Evolutionary conservation across 441 rosid genomes (phyloP), one percentile per base, ranked within the genome.

Genomic region (Euphorbia celastroides): DNA sequence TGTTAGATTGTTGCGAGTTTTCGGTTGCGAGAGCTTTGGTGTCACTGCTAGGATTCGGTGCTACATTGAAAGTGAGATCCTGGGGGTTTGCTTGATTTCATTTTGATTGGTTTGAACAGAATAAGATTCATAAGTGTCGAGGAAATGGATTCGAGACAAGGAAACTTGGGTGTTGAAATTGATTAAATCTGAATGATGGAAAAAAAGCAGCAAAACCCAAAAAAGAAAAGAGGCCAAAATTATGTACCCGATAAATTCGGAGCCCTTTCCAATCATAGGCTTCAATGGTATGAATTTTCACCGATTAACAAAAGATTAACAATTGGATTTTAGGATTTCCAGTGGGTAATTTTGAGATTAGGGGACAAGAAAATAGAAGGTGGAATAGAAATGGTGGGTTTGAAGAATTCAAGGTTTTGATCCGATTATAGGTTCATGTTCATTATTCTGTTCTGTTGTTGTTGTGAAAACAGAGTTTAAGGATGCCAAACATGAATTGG

Each of bases 191-290:
- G 87, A 86, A 60, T 74, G 70, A 71, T 71, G 82, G 32, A 79
- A 72, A 75, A 73, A 82, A 63, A 84, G 74, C 74, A 85, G 72
- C 26, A 77, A 60, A 67, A 84, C 67, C 90, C 88, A 82, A 2
- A 81, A 71, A 66, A 81, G 64, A 65, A 78, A 75, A 55, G 74
- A 62, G 68, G 75, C 76, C 50, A 77, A 66, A 31, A 87, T 59
- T 6, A 80, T 54, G 75, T 83, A 85, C 92, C 92, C 79, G 68
- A 80, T 76, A 70, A 72, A 77, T 26, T 63, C 60, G 77, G 81
- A 73, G 62, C 68, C 73, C 72, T 74, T 79, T 27, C 83, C 72
- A 42, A 57, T 50, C 55, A 68, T 67, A 12, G 65, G 65, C 71
- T 67, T 81, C 75, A 79, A 82, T 79, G 72, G 8, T 14, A 57